phyloP scores from a whole-genome alignment of 2,329 filamentous ascomycete genomes.

The Tolypocladium nubicola region DNA sequence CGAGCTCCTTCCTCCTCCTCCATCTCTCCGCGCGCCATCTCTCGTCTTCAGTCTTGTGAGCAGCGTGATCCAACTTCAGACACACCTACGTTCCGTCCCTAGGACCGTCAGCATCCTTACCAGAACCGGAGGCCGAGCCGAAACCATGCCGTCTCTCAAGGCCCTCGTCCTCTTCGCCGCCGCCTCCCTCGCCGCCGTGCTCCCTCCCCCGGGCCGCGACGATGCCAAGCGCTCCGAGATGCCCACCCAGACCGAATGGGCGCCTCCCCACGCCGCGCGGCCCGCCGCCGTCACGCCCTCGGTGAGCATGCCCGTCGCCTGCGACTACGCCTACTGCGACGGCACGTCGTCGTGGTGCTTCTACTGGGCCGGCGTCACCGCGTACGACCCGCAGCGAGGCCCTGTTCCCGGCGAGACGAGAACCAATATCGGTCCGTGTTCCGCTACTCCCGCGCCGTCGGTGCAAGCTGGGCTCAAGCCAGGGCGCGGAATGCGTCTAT shows the following conservation, averaged over 20 bases:
- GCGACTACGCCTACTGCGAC: conserved; percentile 25
- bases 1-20: not conserved
- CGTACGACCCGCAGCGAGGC: conserved; percentile 20
- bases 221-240: not conserved
- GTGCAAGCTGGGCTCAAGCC: not conserved
- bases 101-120: not conserved
- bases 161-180: conserved; percentile 1
- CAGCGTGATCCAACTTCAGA: not conserved
- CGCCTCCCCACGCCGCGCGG: not conserved
- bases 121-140: not conserved
- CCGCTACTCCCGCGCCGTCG: not conserved
- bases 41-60: not conserved
- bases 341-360: conserved; percentile 24
- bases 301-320: conserved; percentile 11
- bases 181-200: not conserved
- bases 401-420: conserved; percentile 25
- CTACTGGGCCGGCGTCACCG: conserved; percentile 26
- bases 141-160: not conserved
- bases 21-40: not conserved
- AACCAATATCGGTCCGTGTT: conserved; percentile 19
- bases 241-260: not conserved
- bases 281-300: conserved; percentile 5
- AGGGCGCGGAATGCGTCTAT: not conserved
- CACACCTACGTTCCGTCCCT: not conserved
- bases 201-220: not conserved